A percentile compares a stretch with the other conserved stretches of the same genome.
Evolutionary conservation across 805 yeast species (phyloP).

Genomic region (Teunomyces pallodes): DNA sequence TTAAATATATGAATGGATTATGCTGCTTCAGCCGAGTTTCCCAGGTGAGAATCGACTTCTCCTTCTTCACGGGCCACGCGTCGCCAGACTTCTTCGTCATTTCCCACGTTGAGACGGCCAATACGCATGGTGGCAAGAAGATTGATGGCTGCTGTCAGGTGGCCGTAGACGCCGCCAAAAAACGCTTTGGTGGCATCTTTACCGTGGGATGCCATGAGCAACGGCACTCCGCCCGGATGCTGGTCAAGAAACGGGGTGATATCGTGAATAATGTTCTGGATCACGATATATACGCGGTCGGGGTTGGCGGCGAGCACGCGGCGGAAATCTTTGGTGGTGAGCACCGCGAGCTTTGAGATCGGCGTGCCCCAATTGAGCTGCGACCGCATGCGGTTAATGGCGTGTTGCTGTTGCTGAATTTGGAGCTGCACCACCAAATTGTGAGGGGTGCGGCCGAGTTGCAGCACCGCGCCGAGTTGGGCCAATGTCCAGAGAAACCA

Average conservation of each 20-base stretch:
- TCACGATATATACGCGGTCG: conserved; percentile 67
- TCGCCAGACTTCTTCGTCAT: conserved; percentile 82
- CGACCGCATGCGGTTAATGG: conserved; percentile 72
- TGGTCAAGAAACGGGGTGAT: conserved; percentile 86
- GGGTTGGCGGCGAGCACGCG: conserved; percentile 35
- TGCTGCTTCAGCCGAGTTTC: conserved; percentile 37
- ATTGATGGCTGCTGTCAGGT: conserved; percentile 91
- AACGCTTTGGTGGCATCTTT: conserved; percentile 93
- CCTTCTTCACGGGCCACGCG: conserved; percentile 67
- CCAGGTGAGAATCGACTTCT: conserved; percentile 26
- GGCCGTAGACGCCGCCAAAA: conserved; percentile 92
- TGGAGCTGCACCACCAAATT: conserved; percentile 60
- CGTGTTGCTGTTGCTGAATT: conserved; percentile 70
- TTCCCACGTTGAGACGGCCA: conserved; percentile 78
- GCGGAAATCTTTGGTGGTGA: conserved; percentile 46
- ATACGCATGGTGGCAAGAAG: conserved; percentile 90
- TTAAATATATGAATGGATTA: conserved; percentile 7
- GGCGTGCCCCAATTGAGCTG: conserved; percentile 94
- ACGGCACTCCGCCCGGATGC: conserved; percentile 90
- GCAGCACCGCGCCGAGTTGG: conserved; percentile 55
- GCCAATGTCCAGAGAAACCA: conserved; percentile 58
- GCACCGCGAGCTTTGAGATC: conserved; percentile 76
- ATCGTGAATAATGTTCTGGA: conserved; percentile 90
- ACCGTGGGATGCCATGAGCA: conserved; percentile 79
- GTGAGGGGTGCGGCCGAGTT: conserved; percentile 60